A percentile compares a stretch with the other conserved stretches of the same genome.
phyloP scores from a whole-genome alignment of 2,329 filamentous ascomycete species.

The Aspergillus sp. region DNA sequence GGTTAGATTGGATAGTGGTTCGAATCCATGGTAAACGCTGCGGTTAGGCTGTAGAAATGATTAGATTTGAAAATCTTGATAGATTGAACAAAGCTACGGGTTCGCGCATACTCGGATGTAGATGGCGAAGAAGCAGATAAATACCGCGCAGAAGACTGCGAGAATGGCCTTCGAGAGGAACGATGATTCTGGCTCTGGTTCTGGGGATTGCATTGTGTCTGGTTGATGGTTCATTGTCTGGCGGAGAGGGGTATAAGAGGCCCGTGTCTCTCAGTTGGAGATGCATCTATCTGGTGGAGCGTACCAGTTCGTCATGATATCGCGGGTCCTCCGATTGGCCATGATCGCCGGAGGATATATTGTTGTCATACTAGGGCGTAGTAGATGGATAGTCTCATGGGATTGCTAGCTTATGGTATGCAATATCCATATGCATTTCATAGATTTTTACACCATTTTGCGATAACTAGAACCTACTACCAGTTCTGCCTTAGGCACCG shows the following conservation, averaged over 20 bases:
- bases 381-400: too few relatives aligned
- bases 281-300: background rate
- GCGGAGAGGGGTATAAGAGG: background rate
- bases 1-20: background rate
- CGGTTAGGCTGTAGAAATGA: background rate
- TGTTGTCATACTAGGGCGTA: too few relatives aligned
- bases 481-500: too few relatives aligned
- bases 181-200: background rate
- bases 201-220: background rate
- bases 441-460: too few relatives aligned
- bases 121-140: constrained; percentile 10
- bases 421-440: too few relatives aligned
- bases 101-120: constrained; percentile 12
- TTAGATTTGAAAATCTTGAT: background rate
- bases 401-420: too few relatives aligned
- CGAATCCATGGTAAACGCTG: background rate
- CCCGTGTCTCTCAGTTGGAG: constrained; percentile 2
- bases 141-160: background rate
- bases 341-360: background rate
- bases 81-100: background rate
- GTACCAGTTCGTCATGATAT: constrained; percentile 1
- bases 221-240: background rate
- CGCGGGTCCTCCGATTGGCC: constrained; percentile 17
- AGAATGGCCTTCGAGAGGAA: background rate
- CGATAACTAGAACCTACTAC: too few relatives aligned